phyloP scores from a whole-genome alignment of 345 rosid species.

The Euclidium syriacum region DNA sequence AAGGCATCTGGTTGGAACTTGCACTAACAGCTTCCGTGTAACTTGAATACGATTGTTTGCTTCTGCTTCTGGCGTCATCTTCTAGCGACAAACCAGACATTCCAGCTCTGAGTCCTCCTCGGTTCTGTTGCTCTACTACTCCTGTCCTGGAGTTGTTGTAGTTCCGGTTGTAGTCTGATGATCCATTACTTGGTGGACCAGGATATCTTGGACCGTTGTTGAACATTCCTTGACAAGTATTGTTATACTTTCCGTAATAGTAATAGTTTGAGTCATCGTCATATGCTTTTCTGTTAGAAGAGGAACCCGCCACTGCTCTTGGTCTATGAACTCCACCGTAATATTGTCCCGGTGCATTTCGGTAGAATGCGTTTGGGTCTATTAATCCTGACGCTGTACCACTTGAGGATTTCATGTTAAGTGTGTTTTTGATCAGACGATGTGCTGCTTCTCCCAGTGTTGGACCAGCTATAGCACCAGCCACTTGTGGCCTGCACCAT shows the following conservation, averaged over 20 bases:
- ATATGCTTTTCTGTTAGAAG: conserved; percentile 48
- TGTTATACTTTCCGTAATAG: conserved; percentile 39
- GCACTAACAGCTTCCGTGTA: conserved; percentile 31
- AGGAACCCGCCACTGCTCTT: conserved; percentile 50
- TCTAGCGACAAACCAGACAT: conserved; percentile 48
- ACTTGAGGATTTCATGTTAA: conserved; percentile 59
- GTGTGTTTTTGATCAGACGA: conserved; percentile 90
- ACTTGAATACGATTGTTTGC: conserved; percentile 28
- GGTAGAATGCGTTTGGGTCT: conserved; percentile 42
- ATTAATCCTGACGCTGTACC: conserved; percentile 43
- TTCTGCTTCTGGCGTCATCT: conserved; percentile 41
- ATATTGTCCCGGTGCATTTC: conserved; percentile 36
- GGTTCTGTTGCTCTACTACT: conserved; percentile 44
- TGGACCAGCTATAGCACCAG: conserved; percentile 75
- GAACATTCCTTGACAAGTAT: conserved; percentile 34
- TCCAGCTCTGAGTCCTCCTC: conserved; percentile 45
- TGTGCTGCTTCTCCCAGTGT: conserved; percentile 90
- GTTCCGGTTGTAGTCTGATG: conserved; percentile 41
- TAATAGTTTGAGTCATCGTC: conserved; percentile 37
- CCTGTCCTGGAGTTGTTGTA: conserved; percentile 41
- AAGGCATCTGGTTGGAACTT: conserved; percentile 41
- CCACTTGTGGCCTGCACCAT: conserved; percentile 64
- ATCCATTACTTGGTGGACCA: conserved; percentile 39
- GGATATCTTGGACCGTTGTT: conserved; percentile 40
- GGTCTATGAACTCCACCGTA: conserved; percentile 40